phyloP scores from a whole-genome alignment of 2,329 filamentous ascomycete species.

The Ramularia collo-cygni region DNA sequence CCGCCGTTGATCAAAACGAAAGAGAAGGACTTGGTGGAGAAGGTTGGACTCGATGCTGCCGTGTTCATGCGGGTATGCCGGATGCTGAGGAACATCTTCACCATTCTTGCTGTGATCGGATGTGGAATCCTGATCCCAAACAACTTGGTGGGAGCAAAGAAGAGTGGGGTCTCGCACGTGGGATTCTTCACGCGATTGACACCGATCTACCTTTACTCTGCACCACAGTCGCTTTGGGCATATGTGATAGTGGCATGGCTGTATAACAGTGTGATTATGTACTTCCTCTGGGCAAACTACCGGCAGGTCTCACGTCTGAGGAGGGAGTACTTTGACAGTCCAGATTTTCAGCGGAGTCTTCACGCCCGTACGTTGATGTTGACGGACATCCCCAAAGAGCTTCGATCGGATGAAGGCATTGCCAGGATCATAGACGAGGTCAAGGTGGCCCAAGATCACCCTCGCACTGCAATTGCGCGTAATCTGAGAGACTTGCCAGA shows the following conservation, averaged over 20 bases:
- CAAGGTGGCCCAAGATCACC: conserved; percentile 69
- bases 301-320: conserved; percentile 63
- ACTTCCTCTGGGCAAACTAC: conserved; percentile 89
- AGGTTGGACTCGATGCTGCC: conserved; percentile 83
- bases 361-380: conserved; percentile 65
- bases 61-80: conserved; percentile 81
- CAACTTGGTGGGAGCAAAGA: conserved; percentile 44
- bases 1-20: conserved; percentile 68
- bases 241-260: conserved; percentile 54
- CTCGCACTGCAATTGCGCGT: conserved; percentile 74
- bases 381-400: conserved; percentile 73
- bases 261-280: conserved; percentile 68
- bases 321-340: conserved; percentile 72
- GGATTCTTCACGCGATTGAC: conserved; percentile 52
- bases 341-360: conserved; percentile 81
- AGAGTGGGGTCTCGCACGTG: conserved; percentile 19
- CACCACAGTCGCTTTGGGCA: conserved; percentile 47
- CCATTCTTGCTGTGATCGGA: conserved; percentile 63
- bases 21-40: conserved; percentile 70
- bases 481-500: conserved; percentile 87
- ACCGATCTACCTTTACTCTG: conserved; percentile 42
- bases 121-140: conserved; percentile 74
- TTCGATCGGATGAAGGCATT: conserved; percentile 78
- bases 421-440: conserved; percentile 74
- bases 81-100: conserved; percentile 91